Evolutionary conservation across 192 early-diverging fungal genomes (phyloP).

Genomic region (Dissophora ornata): DNA sequence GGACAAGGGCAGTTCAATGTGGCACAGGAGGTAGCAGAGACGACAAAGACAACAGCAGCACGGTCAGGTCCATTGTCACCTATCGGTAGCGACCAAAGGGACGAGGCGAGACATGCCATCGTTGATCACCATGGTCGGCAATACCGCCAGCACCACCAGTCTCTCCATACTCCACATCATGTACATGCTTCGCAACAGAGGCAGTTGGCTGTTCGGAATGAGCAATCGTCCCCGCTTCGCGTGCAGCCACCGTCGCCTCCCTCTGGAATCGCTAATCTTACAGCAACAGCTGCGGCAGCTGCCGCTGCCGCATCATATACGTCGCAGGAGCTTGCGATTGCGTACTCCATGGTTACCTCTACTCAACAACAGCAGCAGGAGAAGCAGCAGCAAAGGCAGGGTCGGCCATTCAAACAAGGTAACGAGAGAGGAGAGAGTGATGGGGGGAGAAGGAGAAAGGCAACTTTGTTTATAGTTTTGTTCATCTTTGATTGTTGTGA

Average conservation of each 20-base stretch:
- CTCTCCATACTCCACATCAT: no score
- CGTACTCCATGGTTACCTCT: constrained; percentile 31
- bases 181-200: no score
- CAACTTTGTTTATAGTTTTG: no score
- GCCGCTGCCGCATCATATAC: constrained; percentile 19
- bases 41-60: neutral
- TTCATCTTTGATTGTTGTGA: no score
- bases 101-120: no score
- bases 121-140: neutral
- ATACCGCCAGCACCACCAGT: no score
- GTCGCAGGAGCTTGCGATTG: constrained; percentile 28
- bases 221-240: neutral
- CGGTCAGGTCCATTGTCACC: no score
- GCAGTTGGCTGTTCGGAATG: no score
- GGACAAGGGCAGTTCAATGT: neutral
- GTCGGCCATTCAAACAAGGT: neutral
- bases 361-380: constrained; percentile 20
- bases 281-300: constrained; percentile 11
- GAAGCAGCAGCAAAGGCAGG: neutral
- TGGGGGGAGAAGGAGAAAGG: no score
- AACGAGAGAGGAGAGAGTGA: neutral
- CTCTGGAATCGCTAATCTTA: neutral
- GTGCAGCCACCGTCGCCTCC: neutral
- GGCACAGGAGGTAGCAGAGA: neutral
- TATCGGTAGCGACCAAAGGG: neutral